A percentile compares a stretch with the other conserved stretches of the same genome.
phyloP scores from a whole-genome alignment of 805 yeast species.

The Teunomyces cretensis region DNA sequence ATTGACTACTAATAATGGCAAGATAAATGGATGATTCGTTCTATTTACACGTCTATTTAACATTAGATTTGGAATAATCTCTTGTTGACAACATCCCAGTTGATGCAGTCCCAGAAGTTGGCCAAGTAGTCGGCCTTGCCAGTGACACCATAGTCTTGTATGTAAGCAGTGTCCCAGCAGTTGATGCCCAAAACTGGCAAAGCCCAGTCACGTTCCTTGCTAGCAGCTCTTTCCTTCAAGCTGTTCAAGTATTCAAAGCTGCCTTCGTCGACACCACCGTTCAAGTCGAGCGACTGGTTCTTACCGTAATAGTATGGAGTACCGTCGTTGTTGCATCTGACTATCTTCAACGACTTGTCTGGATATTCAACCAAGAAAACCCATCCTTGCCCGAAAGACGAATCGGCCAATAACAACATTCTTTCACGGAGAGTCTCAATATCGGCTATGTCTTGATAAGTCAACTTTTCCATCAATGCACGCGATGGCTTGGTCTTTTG shows the following conservation, averaged over 20 bases:
- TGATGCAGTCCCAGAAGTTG: conserved; percentile 72
- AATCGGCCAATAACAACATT: conserved; percentile 51
- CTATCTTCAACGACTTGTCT: conserved; percentile 55
- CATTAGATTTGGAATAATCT: conserved; percentile 40
- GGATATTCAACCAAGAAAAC: conserved; percentile 65
- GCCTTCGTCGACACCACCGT: conserved; percentile 61
- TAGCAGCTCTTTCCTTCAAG: conserved; percentile 41
- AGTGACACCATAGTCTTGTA: conserved; percentile 77
- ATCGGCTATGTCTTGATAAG: conserved; percentile 31
- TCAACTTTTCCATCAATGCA: conserved; percentile 36
- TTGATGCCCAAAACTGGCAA: conserved; percentile 77
- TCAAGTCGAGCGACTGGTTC: conserved; percentile 73
- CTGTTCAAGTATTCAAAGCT: conserved; percentile 48
- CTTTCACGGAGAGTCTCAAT: conserved; percentile 53
- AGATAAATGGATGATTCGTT: neutral
- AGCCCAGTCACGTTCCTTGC: conserved; percentile 54
- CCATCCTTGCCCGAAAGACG: conserved; percentile 71
- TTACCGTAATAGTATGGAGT: conserved; percentile 71
- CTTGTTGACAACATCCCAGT: conserved; percentile 75
- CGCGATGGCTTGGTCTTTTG: conserved; percentile 36
- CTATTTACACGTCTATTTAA: conserved; percentile 4
- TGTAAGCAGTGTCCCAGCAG: conserved; percentile 88
- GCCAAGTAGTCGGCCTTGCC: conserved; percentile 73
- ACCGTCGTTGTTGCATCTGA: conserved; percentile 69
- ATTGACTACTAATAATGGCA: conserved; percentile 1